Conservation (phyloP, 306 rosid species). For the Lotus japonicus region DNA sequence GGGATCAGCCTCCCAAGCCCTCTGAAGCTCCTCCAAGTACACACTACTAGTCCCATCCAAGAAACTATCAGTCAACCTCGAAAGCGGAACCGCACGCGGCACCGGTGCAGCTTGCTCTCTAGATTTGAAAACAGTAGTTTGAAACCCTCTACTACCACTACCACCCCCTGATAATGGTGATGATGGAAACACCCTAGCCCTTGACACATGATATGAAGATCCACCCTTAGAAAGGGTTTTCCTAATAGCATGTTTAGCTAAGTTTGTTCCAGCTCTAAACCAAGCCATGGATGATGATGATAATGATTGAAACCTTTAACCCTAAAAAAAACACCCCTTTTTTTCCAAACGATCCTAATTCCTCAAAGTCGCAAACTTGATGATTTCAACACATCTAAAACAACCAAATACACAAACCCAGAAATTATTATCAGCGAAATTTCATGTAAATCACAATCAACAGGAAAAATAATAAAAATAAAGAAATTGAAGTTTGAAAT, state of each 20-base stretch:
- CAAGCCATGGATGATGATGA: conserved; percentile 48
- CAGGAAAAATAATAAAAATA: neutral
- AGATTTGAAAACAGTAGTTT: conserved; percentile 46
- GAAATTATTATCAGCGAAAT: neutral
- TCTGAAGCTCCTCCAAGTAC: conserved; percentile 89
- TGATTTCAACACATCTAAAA: conserved; percentile 13
- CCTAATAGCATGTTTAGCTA: conserved; percentile 68
- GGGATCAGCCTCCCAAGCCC: conserved; percentile 98
- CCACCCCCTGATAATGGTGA: conserved; percentile 17
- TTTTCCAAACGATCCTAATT: neutral
- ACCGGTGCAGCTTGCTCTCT: conserved; percentile 68
- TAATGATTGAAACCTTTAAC: neutral
- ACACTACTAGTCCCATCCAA: conserved; percentile 95
- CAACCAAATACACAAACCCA: neutral
- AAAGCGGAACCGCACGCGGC: conserved; percentile 88
- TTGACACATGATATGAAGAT: conserved; percentile 38
- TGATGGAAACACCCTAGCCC: conserved; percentile 47
- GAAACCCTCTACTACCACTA: conserved; percentile 47
- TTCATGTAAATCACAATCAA: neutral
- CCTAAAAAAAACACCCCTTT: neutral
- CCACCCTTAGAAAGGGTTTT: conserved; percentile 51
- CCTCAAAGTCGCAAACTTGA: neutral
- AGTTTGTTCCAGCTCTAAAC: conserved; percentile 74
- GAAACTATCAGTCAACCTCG: conserved; percentile 84
- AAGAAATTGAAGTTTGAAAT: neutral